Conservation (phyloP, 228 moss, liverwort and hornwort genomes). For the Sphagnum magellanicum region DNA sequence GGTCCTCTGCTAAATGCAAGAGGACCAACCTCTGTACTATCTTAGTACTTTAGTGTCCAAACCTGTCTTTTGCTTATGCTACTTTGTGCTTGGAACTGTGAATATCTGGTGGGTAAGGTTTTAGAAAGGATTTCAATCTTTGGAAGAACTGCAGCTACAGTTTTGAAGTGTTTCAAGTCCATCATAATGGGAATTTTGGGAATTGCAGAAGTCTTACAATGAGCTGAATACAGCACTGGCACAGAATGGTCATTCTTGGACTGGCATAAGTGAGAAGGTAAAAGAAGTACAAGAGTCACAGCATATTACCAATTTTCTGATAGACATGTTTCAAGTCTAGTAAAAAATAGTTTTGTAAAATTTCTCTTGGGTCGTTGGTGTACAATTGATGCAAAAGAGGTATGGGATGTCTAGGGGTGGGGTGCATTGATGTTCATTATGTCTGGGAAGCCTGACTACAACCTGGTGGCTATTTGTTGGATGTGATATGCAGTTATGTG, state of each 20-base stretch:
- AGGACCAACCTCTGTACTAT: too few species aligned
- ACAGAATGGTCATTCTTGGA: slow-evolving; percentile 60
- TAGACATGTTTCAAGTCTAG: neutral
- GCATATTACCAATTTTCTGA: neutral
- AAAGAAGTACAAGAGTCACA: neutral
- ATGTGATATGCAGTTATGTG: slow-evolving; percentile 38
- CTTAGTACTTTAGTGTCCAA: neutral
- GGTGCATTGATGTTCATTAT: neutral
- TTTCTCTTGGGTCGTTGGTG: neutral
- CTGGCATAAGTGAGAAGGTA: slow-evolving; percentile 76
- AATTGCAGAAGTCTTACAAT: slow-evolving; percentile 49
- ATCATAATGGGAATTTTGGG: neutral
- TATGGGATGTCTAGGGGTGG: neutral
- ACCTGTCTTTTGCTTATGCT: neutral
- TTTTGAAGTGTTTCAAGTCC: neutral
- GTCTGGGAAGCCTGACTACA: neutral
- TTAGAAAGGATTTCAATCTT: neutral
- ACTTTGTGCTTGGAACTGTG: neutral
- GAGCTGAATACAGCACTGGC: slow-evolving; percentile 55
- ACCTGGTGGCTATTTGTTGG: neutral
- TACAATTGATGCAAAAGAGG: too few species aligned
- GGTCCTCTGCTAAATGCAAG: too few species aligned
- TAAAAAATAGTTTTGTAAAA: neutral
- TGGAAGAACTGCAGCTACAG: neutral
- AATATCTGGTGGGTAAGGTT: neutral